phyloP scores from a whole-genome alignment of 1,139 yeast species.

The Suhomyces atakaporum region DNA sequence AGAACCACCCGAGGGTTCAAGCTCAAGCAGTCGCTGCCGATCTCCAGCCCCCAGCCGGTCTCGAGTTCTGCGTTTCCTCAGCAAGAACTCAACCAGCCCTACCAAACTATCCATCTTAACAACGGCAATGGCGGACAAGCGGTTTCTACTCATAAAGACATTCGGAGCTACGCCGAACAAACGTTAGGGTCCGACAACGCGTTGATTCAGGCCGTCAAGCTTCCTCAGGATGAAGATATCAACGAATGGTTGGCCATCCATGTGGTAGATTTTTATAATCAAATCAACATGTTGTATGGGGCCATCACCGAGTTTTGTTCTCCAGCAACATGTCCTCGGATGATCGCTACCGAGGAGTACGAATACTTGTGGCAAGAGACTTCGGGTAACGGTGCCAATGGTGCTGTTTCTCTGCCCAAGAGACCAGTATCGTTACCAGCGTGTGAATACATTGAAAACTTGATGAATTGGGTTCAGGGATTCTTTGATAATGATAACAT shows the following conservation, averaged over 20 bases:
- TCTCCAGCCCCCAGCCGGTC: conserved; percentile 44
- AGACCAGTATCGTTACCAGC: conserved; percentile 67
- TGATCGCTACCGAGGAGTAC: conserved; percentile 96
- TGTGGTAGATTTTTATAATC: conserved; percentile 88
- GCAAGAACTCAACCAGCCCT: conserved; percentile 29
- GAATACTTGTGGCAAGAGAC: conserved; percentile 95
- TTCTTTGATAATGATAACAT: conserved; percentile 85
- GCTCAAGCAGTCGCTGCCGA: conserved; percentile 44
- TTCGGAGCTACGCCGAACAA: conserved; percentile 86
- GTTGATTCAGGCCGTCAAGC: conserved; percentile 85
- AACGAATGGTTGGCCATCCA: conserved; percentile 98
- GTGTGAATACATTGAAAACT: conserved; percentile 88
- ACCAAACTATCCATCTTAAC: conserved; percentile 18
- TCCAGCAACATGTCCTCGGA: conserved; percentile 86
- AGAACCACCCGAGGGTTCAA: conserved; percentile 58
- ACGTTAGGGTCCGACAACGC: conserved; percentile 93
- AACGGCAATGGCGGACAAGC: conserved; percentile 30
- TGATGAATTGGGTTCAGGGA: conserved; percentile 93
- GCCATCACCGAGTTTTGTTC: conserved; percentile 96
- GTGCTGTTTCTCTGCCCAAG: conserved; percentile 49
- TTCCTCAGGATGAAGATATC: conserved; percentile 90
- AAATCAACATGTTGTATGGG: conserved; percentile 94
- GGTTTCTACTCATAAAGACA: conserved; percentile 66
- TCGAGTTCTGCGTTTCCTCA: conserved; percentile 38
- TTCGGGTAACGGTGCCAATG: conserved; percentile 37